Percentiles rank a stretch among this genome's conserved stretches.
Evolutionary conservation across 768 basidiomycete genomes (phyloP).

Genomic region (Russula ochroleuca): DNA sequence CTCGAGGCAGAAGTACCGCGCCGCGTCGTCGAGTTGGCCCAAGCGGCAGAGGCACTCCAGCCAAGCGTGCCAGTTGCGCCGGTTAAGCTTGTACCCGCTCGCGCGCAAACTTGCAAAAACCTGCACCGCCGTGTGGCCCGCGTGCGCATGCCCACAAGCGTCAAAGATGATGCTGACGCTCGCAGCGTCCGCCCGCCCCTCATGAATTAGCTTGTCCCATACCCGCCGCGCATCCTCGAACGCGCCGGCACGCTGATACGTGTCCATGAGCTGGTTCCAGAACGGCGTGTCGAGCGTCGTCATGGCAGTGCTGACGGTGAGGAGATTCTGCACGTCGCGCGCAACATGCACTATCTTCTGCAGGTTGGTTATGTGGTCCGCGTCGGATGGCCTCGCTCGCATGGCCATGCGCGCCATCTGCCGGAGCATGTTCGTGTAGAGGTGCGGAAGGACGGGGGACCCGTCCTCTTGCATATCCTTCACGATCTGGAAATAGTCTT

Average conservation of each 20-base stretch:
- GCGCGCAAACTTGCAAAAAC: constrained; percentile 51
- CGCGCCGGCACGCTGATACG: constrained; percentile 75
- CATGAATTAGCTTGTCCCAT: constrained; percentile 69
- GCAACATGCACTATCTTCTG: constrained; percentile 46
- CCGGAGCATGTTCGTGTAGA: constrained; percentile 65
- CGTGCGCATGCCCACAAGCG: constrained; percentile 64
- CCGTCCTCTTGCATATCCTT: constrained; percentile 74
- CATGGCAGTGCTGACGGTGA: constrained; percentile 76
- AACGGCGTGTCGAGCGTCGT: constrained; percentile 53
- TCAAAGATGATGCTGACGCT: constrained; percentile 84
- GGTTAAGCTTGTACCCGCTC: constrained; percentile 51
- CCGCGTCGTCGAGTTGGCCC: constrained; percentile 61
- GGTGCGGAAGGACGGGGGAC: constrained; percentile 48
- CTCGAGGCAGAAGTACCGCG: constrained; percentile 56
- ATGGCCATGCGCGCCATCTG: constrained; percentile 47
- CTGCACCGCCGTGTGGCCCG: constrained; percentile 47
- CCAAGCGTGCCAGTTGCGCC: constrained; percentile 75
- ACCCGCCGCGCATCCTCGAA: constrained; percentile 68
- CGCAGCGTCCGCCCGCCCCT: constrained; percentile 53
- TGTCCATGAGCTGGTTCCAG: constrained; percentile 83
- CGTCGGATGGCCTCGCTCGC: constrained; percentile 25
- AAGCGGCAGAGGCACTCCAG: constrained; percentile 82
- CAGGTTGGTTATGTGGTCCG: constrained; percentile 26
- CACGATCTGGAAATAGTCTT: constrained; percentile 70
- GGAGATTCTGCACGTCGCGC: constrained; percentile 64